Evolutionary conservation across 805 yeast genomes (phyloP).

Genomic region (Clavispora asparagi): DNA sequence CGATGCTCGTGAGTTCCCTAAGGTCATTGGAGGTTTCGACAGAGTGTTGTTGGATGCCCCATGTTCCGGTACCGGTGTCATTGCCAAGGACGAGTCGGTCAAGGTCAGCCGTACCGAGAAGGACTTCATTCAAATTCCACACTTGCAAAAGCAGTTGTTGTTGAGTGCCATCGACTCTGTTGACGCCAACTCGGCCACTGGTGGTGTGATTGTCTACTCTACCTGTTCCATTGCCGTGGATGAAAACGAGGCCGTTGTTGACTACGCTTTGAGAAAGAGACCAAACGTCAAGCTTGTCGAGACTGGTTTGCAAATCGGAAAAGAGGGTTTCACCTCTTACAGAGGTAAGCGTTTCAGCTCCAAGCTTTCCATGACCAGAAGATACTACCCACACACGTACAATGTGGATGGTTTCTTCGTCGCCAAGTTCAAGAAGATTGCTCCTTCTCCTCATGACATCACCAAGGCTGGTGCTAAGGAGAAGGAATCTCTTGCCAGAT

Average conservation of each 20-base stretch:
- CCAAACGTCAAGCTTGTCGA: conserved; percentile 95
- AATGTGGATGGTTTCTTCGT: conserved; percentile 98
- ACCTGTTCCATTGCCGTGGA: conserved; percentile 98
- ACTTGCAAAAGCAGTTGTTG: conserved; percentile 88
- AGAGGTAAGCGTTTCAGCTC: conserved; percentile 89
- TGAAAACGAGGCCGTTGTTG: conserved; percentile 98
- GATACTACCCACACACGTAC: conserved; percentile 97
- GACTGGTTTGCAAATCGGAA: conserved; percentile 88
- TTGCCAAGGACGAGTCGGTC: conserved; percentile 93
- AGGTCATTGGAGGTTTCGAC: conserved; percentile 97
- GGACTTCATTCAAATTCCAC: conserved; percentile 95
- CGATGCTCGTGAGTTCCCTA: conserved; percentile 98
- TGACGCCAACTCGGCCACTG: conserved; percentile 85
- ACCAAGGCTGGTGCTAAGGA: conserved; percentile 85
- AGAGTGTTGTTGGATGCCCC: conserved; percentile 96
- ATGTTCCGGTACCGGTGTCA: conserved; percentile 99
- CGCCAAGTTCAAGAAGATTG: conserved; percentile 91
- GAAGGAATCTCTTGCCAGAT: conserved; percentile 75
- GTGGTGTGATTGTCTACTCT: conserved; percentile 93
- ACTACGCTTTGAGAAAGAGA: conserved; percentile 91
- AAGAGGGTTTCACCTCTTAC: conserved; percentile 89
- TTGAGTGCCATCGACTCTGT: conserved; percentile 96
- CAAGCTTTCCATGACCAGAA: conserved; percentile 72
- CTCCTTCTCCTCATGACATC: conserved; percentile 78
- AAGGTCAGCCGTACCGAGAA: conserved; percentile 91